These are phyloP conservation scores for Syncephalastrum monosporum DNA, from an alignment of 371 early-diverging fungal genomes.

Conservation along the genomic window DNA sequence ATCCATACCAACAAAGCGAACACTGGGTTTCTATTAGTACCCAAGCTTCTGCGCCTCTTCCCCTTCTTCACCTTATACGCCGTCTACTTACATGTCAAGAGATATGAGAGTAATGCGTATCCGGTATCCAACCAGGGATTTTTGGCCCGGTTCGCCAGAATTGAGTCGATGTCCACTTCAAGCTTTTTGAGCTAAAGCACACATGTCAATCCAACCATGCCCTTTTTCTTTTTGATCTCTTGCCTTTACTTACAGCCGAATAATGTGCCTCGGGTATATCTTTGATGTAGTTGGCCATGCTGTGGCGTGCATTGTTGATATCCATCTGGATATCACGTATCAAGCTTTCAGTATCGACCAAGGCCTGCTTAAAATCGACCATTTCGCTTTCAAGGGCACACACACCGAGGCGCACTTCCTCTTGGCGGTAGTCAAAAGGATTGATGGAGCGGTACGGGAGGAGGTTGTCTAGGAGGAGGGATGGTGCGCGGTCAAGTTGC, in stretches of 20 bases:
- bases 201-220: background rate
- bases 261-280: constrained; percentile 46
- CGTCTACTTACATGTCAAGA: constrained; percentile 34
- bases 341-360: constrained; percentile 31
- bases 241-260: constrained; percentile 31
- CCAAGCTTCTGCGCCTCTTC: background rate
- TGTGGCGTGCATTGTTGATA: constrained; percentile 28
- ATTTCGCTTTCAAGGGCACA: constrained; percentile 22
- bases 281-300: constrained; percentile 38
- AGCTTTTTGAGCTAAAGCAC: constrained; percentile 38
- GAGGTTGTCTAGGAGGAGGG: constrained; percentile 18
- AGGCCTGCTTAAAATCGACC: constrained; percentile 20
- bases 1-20: constrained; percentile 45
- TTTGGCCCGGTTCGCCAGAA: constrained; percentile 46
- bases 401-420: constrained; percentile 21
- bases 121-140: constrained; percentile 52
- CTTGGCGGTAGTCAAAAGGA: constrained; percentile 30
- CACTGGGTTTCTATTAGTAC: constrained; percentile 15
- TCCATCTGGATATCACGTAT: constrained; percentile 37
- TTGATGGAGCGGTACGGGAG: constrained; percentile 19
- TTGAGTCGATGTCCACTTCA: constrained; percentile 46
- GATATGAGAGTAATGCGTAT: constrained; percentile 44
- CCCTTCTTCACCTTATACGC: background rate
- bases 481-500: constrained; percentile 13
- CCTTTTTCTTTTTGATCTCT: background rate